phyloP scores from a whole-genome alignment of 208 protist species.

The Jaenimonas drosophilae region DNA sequence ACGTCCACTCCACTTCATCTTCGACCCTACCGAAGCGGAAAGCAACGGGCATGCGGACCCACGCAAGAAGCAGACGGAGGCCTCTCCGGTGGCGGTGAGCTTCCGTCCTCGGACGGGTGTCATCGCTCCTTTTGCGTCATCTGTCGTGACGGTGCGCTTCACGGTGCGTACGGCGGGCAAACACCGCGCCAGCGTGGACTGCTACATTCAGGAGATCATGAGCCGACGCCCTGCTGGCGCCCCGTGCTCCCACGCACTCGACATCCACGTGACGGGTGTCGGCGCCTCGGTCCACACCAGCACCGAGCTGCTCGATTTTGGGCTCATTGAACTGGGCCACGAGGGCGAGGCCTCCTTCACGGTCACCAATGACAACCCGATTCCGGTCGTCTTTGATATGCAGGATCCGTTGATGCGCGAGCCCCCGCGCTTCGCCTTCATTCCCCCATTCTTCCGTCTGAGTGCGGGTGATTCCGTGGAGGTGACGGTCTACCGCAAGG shows the following conservation, averaged over 20 bases:
- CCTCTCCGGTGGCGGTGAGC: conserved; percentile 18
- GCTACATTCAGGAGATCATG: conserved; percentile 61
- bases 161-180: conserved; percentile 35
- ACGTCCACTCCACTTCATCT: conserved; percentile 52
- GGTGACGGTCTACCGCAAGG: conserved; percentile 84
- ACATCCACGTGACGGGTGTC: conserved; percentile 50
- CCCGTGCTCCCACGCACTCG: conserved; percentile 20
- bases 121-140: conserved; percentile 29
- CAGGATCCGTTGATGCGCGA: conserved; percentile 70
- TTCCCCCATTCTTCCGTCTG: conserved; percentile 57
- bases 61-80: no score
- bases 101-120: conserved; percentile 57
- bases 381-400: conserved; percentile 64
- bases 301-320: conserved; percentile 79
- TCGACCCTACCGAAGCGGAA: conserved; percentile 52
- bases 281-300: conserved; percentile 69
- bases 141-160: conserved; percentile 52
- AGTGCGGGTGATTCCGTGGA: conserved; percentile 68
- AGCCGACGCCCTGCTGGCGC: conserved; percentile 5
- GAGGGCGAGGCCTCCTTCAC: conserved; percentile 75
- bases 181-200: conserved; percentile 37
- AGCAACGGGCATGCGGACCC: conserved; percentile 6
- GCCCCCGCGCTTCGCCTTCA: conserved; percentile 77
- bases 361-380: conserved; percentile 81
- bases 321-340: conserved; percentile 63